A percentile compares a stretch with the other conserved stretches of the same genome.
Conservation (phyloP, 768 basidiomycete genomes). For the Xerocomus brunneocitrinus region DNA sequence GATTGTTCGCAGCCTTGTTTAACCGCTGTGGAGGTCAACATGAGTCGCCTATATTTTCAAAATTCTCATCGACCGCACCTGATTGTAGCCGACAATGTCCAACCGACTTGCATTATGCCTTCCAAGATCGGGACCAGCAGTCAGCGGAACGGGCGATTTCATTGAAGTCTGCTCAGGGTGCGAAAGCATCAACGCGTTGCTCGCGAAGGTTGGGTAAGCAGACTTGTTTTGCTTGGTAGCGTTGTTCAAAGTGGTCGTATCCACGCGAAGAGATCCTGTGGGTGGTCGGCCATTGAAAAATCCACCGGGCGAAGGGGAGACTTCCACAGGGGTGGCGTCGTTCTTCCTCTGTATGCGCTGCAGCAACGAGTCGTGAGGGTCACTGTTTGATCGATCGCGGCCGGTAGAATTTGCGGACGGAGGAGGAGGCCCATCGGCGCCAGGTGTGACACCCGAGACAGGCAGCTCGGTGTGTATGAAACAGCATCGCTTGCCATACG, state of each 20-base stretch:
- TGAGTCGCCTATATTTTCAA: conserved; percentile 6
- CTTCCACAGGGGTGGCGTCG: conserved; percentile 56
- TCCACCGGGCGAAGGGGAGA: conserved; percentile 36
- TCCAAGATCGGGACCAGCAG: conserved; percentile 82
- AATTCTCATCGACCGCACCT: conserved; percentile 40
- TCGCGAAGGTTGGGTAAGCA: conserved; percentile 62
- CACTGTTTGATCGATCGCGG: conserved; percentile 73
- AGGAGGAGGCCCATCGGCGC: conserved; percentile 49
- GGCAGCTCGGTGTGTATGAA: conserved; percentile 91
- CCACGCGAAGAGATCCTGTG: conserved; percentile 66
- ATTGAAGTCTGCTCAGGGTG: conserved; percentile 52
- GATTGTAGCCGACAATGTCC: conserved; percentile 70
- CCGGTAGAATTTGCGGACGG: conserved; percentile 49
- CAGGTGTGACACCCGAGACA: conserved; percentile 52
- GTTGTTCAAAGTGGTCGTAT: conserved; percentile 62
- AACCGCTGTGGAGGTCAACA: conserved; percentile 34
- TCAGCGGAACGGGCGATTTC: conserved; percentile 76
- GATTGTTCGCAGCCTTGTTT: conserved; percentile 42
- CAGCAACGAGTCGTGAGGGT: conserved; percentile 73
- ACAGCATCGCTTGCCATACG: conserved; percentile 89
- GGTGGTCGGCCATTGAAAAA: conserved; percentile 62
- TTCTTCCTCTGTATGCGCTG: conserved; percentile 71
- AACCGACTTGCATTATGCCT: conserved; percentile 65
- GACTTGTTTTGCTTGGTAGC: conserved; percentile 77
- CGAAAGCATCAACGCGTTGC: conserved; percentile 48